Evolutionary conservation across 805 yeast species (phyloP).

Genomic region (Barnettozyma populi): DNA sequence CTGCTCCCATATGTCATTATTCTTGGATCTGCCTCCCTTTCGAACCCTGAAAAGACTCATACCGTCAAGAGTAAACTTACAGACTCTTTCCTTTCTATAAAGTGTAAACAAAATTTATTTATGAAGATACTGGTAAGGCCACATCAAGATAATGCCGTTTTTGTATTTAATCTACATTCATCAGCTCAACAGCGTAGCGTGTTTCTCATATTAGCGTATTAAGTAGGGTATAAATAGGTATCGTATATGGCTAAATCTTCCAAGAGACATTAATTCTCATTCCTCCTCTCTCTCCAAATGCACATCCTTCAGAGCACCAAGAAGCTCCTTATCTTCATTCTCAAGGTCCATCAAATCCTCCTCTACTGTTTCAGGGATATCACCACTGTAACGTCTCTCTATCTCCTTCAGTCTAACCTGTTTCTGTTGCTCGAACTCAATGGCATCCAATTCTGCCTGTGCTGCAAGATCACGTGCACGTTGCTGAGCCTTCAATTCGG

Average conservation of each 20-base stretch:
- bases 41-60: slow-evolving; percentile 19
- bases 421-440: slow-evolving; percentile 13
- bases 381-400: slow-evolving; percentile 13
- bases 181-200: neutral
- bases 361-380: slow-evolving; percentile 5
- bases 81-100: neutral
- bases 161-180: too few relatives aligned
- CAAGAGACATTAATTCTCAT: neutral
- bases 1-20: slow-evolving; percentile 36
- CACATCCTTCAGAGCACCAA: neutral
- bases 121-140: neutral
- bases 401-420: slow-evolving; percentile 19
- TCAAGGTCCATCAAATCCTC: slow-evolving; percentile 9
- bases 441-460: slow-evolving; percentile 19
- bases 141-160: neutral
- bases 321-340: slow-evolving; percentile 3
- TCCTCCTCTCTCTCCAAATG: neutral
- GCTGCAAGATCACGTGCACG: slow-evolving; percentile 6
- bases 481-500: slow-evolving; percentile 8
- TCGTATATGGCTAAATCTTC: neutral
- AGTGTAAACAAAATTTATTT: neutral
- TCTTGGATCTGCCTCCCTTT: slow-evolving; percentile 23
- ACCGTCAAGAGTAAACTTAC: neutral
- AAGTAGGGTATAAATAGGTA: neutral
- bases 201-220: neutral